Evolutionary conservation across 2,329 filamentous ascomycete genomes (phyloP).

Genomic region (Trichoderma guizhouense): DNA sequence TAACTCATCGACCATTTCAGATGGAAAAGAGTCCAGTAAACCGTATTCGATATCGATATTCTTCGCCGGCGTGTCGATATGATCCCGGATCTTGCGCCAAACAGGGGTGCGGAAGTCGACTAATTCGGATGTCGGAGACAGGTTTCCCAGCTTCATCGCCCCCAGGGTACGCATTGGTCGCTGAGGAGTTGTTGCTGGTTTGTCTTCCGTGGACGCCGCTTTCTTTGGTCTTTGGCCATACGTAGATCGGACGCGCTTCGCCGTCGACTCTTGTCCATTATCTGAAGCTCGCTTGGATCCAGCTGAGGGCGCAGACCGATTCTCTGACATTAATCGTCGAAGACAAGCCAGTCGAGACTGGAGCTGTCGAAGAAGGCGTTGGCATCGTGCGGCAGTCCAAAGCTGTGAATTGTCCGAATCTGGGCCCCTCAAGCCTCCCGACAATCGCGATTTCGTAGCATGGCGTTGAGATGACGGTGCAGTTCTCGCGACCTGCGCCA

Average conservation of each 20-base stretch:
- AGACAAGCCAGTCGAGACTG: conserved; percentile 42
- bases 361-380: conserved; percentile 45
- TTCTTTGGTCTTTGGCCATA: conserved; percentile 27
- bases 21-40: background rate
- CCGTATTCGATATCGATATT: background rate
- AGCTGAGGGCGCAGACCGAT: conserved; percentile 14
- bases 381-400: conserved; percentile 49
- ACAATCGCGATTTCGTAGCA: background rate
- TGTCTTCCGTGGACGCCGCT: background rate
- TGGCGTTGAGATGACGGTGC: background rate
- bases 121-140: conserved; percentile 26
- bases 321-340: conserved; percentile 33
- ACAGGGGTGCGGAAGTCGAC: conserved; percentile 31
- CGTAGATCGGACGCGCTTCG: conserved; percentile 31
- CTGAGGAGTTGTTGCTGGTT: conserved; percentile 21
- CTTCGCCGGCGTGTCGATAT: conserved; percentile 15
- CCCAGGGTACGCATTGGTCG: conserved; percentile 30
- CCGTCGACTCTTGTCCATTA: conserved; percentile 9
- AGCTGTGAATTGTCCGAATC: conserved; percentile 27
- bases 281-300: conserved; percentile 25
- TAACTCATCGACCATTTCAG: conserved; percentile 24
- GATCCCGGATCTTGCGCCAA: conserved; percentile 28
- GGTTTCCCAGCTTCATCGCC: conserved; percentile 29
- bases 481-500: background rate
- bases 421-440: background rate